A percentile compares a stretch with the other conserved stretches of the same genome.
Evolutionary conservation across 495 filamentous ascomycete species (phyloP).

Genomic region (Lichina pygmaea): DNA sequence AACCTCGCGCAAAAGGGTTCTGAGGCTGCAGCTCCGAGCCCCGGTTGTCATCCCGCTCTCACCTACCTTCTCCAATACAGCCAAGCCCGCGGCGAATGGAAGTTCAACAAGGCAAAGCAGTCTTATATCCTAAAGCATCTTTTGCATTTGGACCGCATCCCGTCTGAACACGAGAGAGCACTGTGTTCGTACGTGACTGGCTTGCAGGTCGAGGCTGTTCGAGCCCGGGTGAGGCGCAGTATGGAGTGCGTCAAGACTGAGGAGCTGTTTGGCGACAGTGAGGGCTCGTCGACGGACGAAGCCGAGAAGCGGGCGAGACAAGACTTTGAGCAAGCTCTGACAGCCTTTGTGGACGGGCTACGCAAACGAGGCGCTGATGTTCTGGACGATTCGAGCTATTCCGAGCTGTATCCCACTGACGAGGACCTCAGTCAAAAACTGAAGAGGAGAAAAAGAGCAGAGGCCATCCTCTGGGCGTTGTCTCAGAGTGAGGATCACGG

Average conservation of each 20-base stretch:
- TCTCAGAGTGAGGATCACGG: too few species aligned
- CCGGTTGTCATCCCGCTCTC: constrained; percentile 23
- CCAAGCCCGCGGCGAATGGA: constrained; percentile 41
- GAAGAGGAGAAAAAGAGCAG: too few species aligned
- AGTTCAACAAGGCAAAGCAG: constrained; percentile 82
- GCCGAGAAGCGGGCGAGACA: too few species aligned
- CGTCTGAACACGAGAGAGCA: constrained; percentile 30
- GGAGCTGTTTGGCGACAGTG: too few species aligned
- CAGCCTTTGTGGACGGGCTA: too few species aligned
- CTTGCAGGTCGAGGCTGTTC: constrained; percentile 36
- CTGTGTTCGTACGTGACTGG: constrained; percentile 47
- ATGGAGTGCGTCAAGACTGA: constrained; percentile 24
- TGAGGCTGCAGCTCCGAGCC: constrained; percentile 2
- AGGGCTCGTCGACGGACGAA: too few species aligned
- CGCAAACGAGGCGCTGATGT: too few species aligned
- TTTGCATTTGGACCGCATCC: constrained; percentile 39
- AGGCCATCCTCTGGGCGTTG: too few species aligned
- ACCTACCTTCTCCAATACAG: constrained; percentile 47
- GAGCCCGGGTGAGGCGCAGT: constrained; percentile 27
- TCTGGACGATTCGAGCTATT: too few species aligned
- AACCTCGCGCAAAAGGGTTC: constrained; percentile 5
- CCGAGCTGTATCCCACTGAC: too few species aligned
- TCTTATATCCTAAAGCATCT: constrained; percentile 57
- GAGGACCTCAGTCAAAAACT: too few species aligned
- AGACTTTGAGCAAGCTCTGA: too few species aligned